These are phyloP conservation scores for Colletotrichum ledebouriae DNA, from an alignment of 2,329 filamentous ascomycete species.

Conservation along the genomic window DNA sequence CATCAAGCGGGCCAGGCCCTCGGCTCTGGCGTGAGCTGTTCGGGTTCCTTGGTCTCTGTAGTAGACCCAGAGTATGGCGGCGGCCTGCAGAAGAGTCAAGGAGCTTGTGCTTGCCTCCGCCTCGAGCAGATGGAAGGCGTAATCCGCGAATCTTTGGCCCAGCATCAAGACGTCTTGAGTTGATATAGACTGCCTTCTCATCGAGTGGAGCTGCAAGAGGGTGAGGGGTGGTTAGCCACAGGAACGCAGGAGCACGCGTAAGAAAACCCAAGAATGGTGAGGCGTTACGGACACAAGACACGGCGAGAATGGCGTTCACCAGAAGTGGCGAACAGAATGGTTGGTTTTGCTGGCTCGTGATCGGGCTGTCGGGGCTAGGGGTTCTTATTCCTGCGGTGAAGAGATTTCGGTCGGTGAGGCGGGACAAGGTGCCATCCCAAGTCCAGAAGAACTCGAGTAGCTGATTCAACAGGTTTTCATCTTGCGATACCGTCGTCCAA, in stretches of 20 bases:
- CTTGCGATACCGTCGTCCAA: slow-evolving; percentile 43
- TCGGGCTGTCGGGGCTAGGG: too few relatives aligned
- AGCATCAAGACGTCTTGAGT: background rate
- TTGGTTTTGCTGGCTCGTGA: background rate
- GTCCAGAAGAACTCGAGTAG: slow-evolving; percentile 45
- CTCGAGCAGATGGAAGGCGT: slow-evolving; percentile 29
- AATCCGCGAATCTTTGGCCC: slow-evolving; percentile 1
- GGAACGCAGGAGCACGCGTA: background rate
- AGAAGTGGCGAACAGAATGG: slow-evolving; percentile 46
- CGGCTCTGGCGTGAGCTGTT: background rate
- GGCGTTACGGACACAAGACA: slow-evolving; percentile 42
- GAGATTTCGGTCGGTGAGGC: slow-evolving; percentile 41
- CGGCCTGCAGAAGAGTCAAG: slow-evolving; percentile 43
- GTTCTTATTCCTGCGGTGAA: slow-evolving; percentile 40
- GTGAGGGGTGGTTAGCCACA: background rate
- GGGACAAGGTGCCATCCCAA: slow-evolving; percentile 44
- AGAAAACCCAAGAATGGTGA: background rate
- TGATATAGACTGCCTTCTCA: background rate
- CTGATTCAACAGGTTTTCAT: slow-evolving; percentile 42
- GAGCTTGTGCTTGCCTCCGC: slow-evolving; percentile 4
- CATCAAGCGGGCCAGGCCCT: background rate
- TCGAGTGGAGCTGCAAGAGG: slow-evolving; percentile 15
- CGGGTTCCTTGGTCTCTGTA: background rate
- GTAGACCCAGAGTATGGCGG: slow-evolving; percentile 42
- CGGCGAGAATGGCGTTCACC: slow-evolving; percentile 45